Evolutionary conservation across 176 grass and related monocot genomes (phyloP).

Genomic region (Oryza meridionalis): DNA sequence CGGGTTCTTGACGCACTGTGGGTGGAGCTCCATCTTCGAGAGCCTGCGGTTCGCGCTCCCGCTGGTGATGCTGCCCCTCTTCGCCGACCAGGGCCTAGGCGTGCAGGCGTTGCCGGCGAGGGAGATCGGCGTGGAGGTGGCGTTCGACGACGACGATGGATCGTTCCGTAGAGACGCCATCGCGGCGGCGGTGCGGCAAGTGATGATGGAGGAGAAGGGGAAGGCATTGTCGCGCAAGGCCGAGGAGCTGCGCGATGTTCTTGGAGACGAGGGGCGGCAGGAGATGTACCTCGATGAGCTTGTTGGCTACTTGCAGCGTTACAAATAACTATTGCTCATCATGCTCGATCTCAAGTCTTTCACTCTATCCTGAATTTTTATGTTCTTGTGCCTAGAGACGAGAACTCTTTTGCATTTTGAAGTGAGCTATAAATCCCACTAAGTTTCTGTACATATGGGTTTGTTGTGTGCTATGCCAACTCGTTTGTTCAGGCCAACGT

Average conservation of each 20-base stretch:
- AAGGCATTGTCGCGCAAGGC: conserved; percentile 36
- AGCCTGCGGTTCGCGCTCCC: conserved; percentile 44
- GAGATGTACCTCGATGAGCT: conserved; percentile 39
- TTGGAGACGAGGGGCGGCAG: conserved; percentile 16
- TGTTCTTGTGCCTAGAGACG: no score
- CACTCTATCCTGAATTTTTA: no score
- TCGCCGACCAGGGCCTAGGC: conserved; percentile 38
- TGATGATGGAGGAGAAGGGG: conserved; percentile 47
- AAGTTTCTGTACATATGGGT: no score
- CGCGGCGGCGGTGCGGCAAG: conserved; percentile 26
- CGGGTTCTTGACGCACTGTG: conserved; percentile 52
- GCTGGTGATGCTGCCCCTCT: conserved; percentile 47
- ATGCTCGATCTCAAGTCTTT: no score
- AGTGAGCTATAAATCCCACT: no score
- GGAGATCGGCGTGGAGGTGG: conserved; percentile 39
- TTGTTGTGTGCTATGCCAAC: no score
- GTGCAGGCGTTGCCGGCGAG: conserved; percentile 2
- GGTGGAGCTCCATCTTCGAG: conserved; percentile 47
- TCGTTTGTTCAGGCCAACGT: no score
- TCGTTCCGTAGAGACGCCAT: conserved; percentile 33
- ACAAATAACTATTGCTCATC: background rate
- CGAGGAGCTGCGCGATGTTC: conserved; percentile 9
- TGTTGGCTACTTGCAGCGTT: conserved; percentile 20
- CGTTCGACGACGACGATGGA: background rate
- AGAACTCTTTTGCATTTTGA: no score